Evolutionary conservation across 169 alveolate species (phyloP).

Genomic region (Plasmodium cynomolgi): DNA sequence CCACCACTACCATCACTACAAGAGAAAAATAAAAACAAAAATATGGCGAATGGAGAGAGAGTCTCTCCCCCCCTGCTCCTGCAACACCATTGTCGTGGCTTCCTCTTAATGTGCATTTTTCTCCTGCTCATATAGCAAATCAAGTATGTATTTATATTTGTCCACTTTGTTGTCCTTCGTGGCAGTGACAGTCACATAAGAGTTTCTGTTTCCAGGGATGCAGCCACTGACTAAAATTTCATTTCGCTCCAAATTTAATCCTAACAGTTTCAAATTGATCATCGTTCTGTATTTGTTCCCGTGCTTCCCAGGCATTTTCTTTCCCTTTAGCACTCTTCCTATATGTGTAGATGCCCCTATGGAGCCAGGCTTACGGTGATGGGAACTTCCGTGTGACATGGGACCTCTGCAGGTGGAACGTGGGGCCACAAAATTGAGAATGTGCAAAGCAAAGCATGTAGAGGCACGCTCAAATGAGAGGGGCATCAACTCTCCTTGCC

Average conservation of each 20-base stretch:
- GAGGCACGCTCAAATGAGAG: not conserved
- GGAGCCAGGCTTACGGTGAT: slow-evolving; percentile 95
- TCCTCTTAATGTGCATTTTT: slow-evolving; percentile 42
- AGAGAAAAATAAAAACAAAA: not conserved
- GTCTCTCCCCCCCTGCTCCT: not conserved
- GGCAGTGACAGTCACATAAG: slow-evolving; percentile 89
- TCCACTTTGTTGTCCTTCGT: slow-evolving; percentile 39
- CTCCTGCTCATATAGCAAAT: slow-evolving; percentile 70
- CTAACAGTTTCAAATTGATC: slow-evolving; percentile 87
- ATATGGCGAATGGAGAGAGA: not conserved
- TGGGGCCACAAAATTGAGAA: not conserved
- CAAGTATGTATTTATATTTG: slow-evolving; percentile 71
- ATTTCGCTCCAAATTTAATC: slow-evolving; percentile 91
- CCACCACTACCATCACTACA: not conserved
- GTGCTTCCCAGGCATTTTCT: slow-evolving; percentile 95
- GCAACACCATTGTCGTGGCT: not conserved
- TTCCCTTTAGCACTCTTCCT: slow-evolving; percentile 94
- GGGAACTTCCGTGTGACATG: slow-evolving; percentile 93
- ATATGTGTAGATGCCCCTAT: slow-evolving; percentile 95
- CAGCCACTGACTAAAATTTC: slow-evolving; percentile 91
- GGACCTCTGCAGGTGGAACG: slow-evolving; percentile 85
- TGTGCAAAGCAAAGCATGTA: not conserved
- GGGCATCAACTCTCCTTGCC: not conserved
- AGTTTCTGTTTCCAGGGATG: slow-evolving; percentile 94
- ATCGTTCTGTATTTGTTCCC: slow-evolving; percentile 89